Evolutionary conservation across 1,139 yeast species (phyloP), one percentile per base, ranked within the genome.

Genomic region (Magnusiomyces sp.): DNA sequence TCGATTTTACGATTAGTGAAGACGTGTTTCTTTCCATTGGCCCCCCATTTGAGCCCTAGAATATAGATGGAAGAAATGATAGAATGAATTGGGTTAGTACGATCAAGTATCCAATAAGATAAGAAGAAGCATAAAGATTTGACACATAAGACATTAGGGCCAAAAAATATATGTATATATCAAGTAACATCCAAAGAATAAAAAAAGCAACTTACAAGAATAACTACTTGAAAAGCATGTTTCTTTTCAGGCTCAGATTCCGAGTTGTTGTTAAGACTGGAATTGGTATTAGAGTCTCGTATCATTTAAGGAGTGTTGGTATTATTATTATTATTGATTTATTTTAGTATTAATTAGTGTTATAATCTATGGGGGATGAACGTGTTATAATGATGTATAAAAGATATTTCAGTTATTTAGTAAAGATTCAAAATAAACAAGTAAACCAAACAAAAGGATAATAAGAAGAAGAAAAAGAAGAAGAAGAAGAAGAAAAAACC

Each of bases 1-100:
- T 60, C 0, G 90, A 82, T 58, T 85, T 83, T 32, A 88, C 59
- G 47, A 88, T 66, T 49, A 80, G 75, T 4, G 87, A 73, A 55
- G 59, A 56, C 40, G 54, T 60, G 45, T 50, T 51, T 17, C 59
- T 40, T 47, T 62, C 66, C 11, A 59, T 45, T 6, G 65, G 65
- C 1, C 66, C 66, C 6, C 66, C 66, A 29, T 44, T 46, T 2
- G 53, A 47, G 10, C 55, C 55, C 55, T 52, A 14, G 10, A 41
- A 36, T 14, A 2, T 29, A 40, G 20, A 44, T 33, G 2, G 13
- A 38, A 37, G 11, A 47, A 19, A 42, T 19, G 14, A 14, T 2
- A 16, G 10, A 29, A n/a, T n/a, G 19, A 23, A 40, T 5, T 20
- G 29, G 14, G 5, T 16, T 20, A 16, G 2, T n/a, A 4, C 20